These are phyloP conservation scores for Arthrobotrys pseudoclavata DNA, from an alignment of 2,329 filamentous ascomycete species.

Conservation along the genomic window DNA sequence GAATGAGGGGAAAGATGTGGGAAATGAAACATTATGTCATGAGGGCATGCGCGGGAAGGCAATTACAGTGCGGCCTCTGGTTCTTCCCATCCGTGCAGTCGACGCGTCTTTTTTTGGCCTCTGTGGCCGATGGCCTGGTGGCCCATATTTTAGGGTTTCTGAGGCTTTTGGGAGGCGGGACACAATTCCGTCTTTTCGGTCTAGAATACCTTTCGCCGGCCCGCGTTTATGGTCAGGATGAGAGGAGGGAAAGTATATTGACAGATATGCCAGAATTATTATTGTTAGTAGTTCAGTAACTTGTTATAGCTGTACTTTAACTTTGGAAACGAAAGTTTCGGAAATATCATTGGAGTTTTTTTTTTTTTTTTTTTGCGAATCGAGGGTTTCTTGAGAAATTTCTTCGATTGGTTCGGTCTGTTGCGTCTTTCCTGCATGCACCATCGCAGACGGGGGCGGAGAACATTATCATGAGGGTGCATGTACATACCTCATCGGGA, in stretches of 20 bases:
- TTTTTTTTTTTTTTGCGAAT: conserved; percentile 58
- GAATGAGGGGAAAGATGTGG: conserved; percentile 20
- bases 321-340: conserved; percentile 56
- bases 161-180: conserved; percentile 38
- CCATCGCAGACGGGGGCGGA: conserved; percentile 33
- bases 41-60: conserved; percentile 31
- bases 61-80: conserved; percentile 37
- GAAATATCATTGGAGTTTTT: conserved; percentile 24
- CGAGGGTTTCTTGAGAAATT: conserved; percentile 27
- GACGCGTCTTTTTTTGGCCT: conserved; percentile 41
- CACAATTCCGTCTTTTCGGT: conserved; percentile 44
- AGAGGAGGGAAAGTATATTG: neutral
- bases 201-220: conserved; percentile 14
- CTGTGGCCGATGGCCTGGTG: conserved; percentile 44
- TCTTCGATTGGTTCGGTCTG: conserved; percentile 51
- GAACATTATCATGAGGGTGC: conserved; percentile 3
- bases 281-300: neutral
- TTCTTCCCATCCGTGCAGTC: conserved; percentile 14
- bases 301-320: conserved; percentile 15
- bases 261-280: conserved; percentile 8
- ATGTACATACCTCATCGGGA: conserved; percentile 15
- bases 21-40: conserved; percentile 60
- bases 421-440: conserved; percentile 38
- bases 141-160: conserved; percentile 33
- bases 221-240: conserved; percentile 29